phyloP scores from a whole-genome alignment of 371 early-diverging fungal genomes.

The Circinella minor region DNA sequence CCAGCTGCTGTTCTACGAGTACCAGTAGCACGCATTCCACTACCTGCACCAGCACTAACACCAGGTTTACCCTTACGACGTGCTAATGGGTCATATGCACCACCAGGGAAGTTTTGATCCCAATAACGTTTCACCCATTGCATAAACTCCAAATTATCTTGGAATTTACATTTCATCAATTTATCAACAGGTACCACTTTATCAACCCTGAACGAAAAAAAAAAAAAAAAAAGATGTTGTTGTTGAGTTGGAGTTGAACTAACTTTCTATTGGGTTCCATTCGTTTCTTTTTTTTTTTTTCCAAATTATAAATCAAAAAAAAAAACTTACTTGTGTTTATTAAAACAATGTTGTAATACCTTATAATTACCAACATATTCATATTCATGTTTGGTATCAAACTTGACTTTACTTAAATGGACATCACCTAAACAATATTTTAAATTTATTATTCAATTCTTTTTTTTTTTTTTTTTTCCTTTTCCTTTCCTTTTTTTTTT shows the following conservation, averaged over 20 bases:
- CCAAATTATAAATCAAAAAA: neutral
- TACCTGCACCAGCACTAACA: slow-evolving; percentile 24
- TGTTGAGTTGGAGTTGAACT: neutral
- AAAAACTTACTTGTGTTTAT: slow-evolving; percentile 76
- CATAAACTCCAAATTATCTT: slow-evolving; percentile 96
- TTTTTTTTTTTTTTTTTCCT: neutral
- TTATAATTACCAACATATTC: slow-evolving; percentile 93
- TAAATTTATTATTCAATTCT: neutral
- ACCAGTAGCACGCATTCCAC: slow-evolving; percentile 37
- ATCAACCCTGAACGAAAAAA: slow-evolving; percentile 51
- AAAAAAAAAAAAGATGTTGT: too few species aligned
- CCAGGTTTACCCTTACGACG: slow-evolving; percentile 69
- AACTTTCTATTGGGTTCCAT: neutral
- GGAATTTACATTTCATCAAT: slow-evolving; percentile 91
- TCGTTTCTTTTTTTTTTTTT: neutral
- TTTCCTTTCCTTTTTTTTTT: neutral
- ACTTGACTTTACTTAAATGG: slow-evolving; percentile 85
- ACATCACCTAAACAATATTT: slow-evolving; percentile 63
- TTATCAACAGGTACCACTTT: slow-evolving; percentile 84
- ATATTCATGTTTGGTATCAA: slow-evolving; percentile 90
- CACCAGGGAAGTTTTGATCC: slow-evolving; percentile 85
- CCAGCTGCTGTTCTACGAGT: slow-evolving; percentile 27
- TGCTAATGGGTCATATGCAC: slow-evolving; percentile 81
- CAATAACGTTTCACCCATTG: slow-evolving; percentile 93
- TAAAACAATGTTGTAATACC: slow-evolving; percentile 83